phyloP scores from a whole-genome alignment of 208 protist species.

The Herpetomonas samuelpessoai region DNA sequence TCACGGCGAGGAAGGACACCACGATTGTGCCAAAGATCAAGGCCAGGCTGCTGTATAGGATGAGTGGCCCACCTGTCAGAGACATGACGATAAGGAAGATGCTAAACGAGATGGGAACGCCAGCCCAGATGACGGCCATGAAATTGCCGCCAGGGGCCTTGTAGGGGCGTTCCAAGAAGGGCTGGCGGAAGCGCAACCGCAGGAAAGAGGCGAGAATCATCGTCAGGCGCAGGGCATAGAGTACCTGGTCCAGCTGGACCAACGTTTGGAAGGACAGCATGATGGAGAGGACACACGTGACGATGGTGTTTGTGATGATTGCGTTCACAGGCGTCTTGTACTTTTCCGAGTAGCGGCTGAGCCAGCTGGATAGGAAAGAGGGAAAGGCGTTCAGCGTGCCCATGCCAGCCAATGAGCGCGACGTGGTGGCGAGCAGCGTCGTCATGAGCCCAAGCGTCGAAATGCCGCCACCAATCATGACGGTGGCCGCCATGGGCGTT shows the following conservation, averaged over 20 bases:
- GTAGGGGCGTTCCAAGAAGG: slow-evolving; percentile 79
- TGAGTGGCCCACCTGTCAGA: slow-evolving; percentile 40
- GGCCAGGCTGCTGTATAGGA: slow-evolving; percentile 50
- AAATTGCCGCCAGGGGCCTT: slow-evolving; percentile 54
- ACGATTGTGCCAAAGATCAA: slow-evolving; percentile 56
- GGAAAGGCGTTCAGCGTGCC: slow-evolving; percentile 84
- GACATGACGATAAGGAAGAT: slow-evolving; percentile 65
- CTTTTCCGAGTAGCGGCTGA: slow-evolving; percentile 47
- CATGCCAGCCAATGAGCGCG: slow-evolving; percentile 83
- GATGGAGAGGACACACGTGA: slow-evolving; percentile 74
- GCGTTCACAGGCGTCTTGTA: slow-evolving; percentile 75
- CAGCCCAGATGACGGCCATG: slow-evolving; percentile 46
- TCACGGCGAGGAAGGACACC: slow-evolving; percentile 61
- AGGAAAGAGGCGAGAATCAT: slow-evolving; percentile 73
- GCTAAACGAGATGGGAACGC: slow-evolving; percentile 73
- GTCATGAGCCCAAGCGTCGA: slow-evolving; percentile 86
- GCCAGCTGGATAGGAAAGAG: slow-evolving; percentile 56
- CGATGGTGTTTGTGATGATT: slow-evolving; percentile 70
- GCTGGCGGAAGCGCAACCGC: slow-evolving; percentile 61
- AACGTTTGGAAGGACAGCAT: slow-evolving; percentile 75
- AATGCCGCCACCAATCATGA: slow-evolving; percentile 80
- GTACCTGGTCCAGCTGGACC: slow-evolving; percentile 81
- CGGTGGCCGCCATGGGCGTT: slow-evolving; percentile 55
- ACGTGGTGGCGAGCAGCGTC: slow-evolving; percentile 82
- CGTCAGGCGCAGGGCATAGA: slow-evolving; percentile 82